Base-by-base conservation (phyloP, 2,329 filamentous ascomycete species). In the Apiospora sp. region DNA sequence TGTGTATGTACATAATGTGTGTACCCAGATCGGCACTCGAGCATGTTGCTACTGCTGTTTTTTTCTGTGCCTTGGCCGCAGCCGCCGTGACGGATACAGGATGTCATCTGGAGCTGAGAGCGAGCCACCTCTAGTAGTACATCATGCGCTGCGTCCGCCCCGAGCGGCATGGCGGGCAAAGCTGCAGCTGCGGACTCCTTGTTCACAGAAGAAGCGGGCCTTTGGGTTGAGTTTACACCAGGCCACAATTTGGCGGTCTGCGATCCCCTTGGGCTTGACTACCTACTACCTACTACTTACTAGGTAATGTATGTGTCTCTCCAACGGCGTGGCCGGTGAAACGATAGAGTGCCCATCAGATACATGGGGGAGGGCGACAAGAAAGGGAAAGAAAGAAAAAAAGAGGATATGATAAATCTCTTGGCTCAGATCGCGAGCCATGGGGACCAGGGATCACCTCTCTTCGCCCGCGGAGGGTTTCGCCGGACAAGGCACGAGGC, bases 151-250 rank as follows among this genome's bases (percentile, higher is more conserved):
- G 54, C 37, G 54, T 13, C 54, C 54, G 54, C 54, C 54, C 54
- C 54, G 54, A 64, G 54, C 54, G 54, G 54, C 54, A 64, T 64
- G 54, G 54, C 54, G 54, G 54, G 54, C 54, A 41, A 41, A 64
- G 54, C 14, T 58, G 14, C 27, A 58, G 51, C 51, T 58, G 51
- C 30, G 54, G 54, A 30, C 30, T 64, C 30, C 54, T n/a, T 61
- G 54, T 37, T 34, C 37, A 64, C 54, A 64, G 54, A n/a, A 58
- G 27, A 58, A 58, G 51, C 51, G 51, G 51, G 51, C 24, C 51
- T 27, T 58, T 30, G 51, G 51, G 24, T 30, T 30, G 51, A 27
- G 27, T 58, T 34, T 64, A 22, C 30, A 64, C 30, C 54, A 64
- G 30, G n/a, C 54, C 54, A 34, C 54, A 37, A 64, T 64, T 37